Conservation (phyloP, 176 grass and related monocot genomes). For the Pontederia paniculata region DNA sequence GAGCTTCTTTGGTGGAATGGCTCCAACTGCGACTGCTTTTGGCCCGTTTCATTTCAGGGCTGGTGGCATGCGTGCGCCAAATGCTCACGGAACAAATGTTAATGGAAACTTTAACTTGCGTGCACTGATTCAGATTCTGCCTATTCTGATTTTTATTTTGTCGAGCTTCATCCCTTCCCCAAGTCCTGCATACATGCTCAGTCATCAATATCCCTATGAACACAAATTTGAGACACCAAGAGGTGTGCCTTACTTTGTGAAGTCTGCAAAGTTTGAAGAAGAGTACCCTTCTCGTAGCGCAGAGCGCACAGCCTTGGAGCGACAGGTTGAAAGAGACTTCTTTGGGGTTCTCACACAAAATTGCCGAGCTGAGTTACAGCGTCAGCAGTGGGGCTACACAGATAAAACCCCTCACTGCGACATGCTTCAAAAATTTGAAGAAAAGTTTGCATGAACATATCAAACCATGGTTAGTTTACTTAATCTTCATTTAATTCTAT, state of each 20-base stretch:
- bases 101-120: slow-evolving; percentile 8
- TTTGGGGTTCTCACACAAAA: slow-evolving; percentile 9
- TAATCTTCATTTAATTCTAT: too few species aligned
- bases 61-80: slow-evolving; percentile 4
- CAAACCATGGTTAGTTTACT: too few species aligned
- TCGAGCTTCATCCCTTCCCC: slow-evolving; percentile 74
- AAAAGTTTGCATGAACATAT: too few species aligned
- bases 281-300: slow-evolving; percentile 70
- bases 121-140: slow-evolving; percentile 14
- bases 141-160: slow-evolving; percentile 58
- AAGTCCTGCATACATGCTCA: slow-evolving; percentile 63
- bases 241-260: slow-evolving; percentile 69
- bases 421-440: slow-evolving; percentile 11
- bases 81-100: not conserved
- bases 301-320: slow-evolving; percentile 47
- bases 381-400: slow-evolving; percentile 7
- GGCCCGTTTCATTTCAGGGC: slow-evolving; percentile 68
- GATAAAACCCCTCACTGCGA: slow-evolving; percentile 12
- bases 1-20: slow-evolving; percentile 84
- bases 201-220: slow-evolving; percentile 49
- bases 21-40: slow-evolving; percentile 47
- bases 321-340: slow-evolving; percentile 70
- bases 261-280: slow-evolving; percentile 61
- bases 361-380: slow-evolving; percentile 10
- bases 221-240: slow-evolving; percentile 60